Evolutionary conservation across 2,329 filamentous ascomycete species (phyloP).

Genomic region (Fusarium equiseti): DNA sequence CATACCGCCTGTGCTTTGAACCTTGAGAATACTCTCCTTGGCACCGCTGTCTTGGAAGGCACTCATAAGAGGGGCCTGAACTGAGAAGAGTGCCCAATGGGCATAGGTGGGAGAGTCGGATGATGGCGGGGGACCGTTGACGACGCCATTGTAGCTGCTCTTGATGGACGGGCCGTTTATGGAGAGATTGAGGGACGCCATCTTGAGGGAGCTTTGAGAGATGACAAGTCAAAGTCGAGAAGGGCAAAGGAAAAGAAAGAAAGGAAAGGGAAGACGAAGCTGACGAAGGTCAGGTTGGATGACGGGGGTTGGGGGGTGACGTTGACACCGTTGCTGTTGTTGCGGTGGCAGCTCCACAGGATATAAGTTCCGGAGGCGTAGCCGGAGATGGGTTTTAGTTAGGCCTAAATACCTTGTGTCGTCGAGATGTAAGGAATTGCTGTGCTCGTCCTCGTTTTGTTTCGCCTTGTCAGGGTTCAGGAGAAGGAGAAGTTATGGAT

Average conservation of each 20-base stretch:
- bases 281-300: constrained; percentile 39
- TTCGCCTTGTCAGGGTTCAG: constrained; percentile 23
- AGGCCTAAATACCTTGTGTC: constrained; percentile 22
- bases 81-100: constrained; percentile 94
- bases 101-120: constrained; percentile 82
- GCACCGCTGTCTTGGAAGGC: constrained; percentile 88
- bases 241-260: background rate
- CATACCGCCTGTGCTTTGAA: constrained; percentile 88
- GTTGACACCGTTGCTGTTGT: constrained; percentile 49
- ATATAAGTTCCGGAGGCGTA: constrained; percentile 36
- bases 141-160: constrained; percentile 76
- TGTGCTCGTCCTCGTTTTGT: constrained; percentile 3
- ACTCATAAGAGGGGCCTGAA: constrained; percentile 90
- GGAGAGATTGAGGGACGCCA: constrained; percentile 85
- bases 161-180: constrained; percentile 86
- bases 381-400: constrained; percentile 8
- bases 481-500: constrained; percentile 28
- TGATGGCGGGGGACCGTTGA: constrained; percentile 64
- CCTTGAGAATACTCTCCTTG: constrained; percentile 96
- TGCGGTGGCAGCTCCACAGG: constrained; percentile 47
- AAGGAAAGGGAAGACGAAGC: constrained; percentile 31
- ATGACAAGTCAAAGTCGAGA: constrained; percentile 29
- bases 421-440: constrained; percentile 23
- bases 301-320: constrained; percentile 44
- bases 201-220: constrained; percentile 54